phyloP scores from a whole-genome alignment of 2,329 filamentous ascomycete species.

The Alternaria longipes region DNA sequence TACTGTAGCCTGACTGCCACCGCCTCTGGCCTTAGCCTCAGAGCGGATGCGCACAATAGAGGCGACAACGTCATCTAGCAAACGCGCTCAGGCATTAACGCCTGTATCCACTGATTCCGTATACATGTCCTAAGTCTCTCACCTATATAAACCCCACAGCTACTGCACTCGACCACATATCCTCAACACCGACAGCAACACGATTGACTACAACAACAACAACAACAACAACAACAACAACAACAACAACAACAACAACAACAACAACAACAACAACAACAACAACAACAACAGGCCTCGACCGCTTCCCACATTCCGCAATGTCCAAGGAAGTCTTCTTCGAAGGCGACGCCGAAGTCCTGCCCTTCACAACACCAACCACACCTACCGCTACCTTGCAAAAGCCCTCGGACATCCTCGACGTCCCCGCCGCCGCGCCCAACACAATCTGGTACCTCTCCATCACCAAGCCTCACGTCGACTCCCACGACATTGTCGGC shows the following conservation, averaged over 20 bases:
- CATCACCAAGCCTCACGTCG: conserved; percentile 32
- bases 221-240: no score
- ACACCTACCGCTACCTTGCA: background rate
- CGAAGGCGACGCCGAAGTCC: conserved; percentile 1
- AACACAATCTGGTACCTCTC: conserved; percentile 39
- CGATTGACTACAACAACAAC: background rate
- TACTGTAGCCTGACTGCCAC: background rate
- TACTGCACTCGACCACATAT: background rate
- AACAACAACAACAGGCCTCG: background rate
- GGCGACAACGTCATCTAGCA: conserved; percentile 1
- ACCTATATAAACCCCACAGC: background rate
- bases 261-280: no score
- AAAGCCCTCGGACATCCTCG: conserved; percentile 28
- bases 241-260: no score
- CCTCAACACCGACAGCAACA: background rate
- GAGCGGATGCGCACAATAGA: background rate
- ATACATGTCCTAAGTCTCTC: background rate
- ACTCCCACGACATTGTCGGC: conserved; percentile 30
- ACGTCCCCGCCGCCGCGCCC: conserved; percentile 1
- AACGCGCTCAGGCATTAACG: background rate
- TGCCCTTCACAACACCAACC: background rate
- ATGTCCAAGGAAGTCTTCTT: conserved; percentile 24
- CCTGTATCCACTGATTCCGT: background rate
- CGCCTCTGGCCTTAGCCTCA: background rate
- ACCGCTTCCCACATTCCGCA: background rate